Percentiles rank a stretch among this genome's conserved stretches.
phyloP scores from a whole-genome alignment of 768 basidiomycete genomes.

The Gloeopeniophorella convolvens region DNA sequence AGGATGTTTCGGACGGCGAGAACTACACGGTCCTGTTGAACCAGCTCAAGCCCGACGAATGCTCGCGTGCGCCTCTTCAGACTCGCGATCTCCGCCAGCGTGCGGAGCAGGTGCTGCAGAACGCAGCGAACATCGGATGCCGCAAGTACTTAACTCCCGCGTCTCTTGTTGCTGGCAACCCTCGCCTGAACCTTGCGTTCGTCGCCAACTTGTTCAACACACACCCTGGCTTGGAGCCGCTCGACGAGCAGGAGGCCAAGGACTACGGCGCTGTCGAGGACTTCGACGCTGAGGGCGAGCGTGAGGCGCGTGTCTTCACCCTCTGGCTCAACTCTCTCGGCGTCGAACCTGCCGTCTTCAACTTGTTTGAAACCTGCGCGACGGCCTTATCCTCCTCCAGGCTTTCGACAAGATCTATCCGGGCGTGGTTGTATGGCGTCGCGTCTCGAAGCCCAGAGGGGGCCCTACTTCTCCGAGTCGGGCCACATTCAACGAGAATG shows the following conservation, averaged over 20 bases:
- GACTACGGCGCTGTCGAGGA: conserved; percentile 88
- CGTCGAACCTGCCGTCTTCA: conserved; percentile 94
- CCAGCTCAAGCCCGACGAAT: conserved; percentile 91
- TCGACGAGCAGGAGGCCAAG: conserved; percentile 91
- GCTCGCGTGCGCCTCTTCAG: conserved; percentile 86
- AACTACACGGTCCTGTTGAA: conserved; percentile 96
- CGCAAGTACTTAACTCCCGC: conserved; percentile 92
- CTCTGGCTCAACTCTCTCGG: conserved; percentile 97
- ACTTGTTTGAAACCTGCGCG: conserved; percentile 94
- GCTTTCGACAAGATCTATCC: conserved; percentile 96
- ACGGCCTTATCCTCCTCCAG: conserved; percentile 87
- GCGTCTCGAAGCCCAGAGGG: conserved; percentile 89
- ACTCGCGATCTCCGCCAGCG: conserved; percentile 75
- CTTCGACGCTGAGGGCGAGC: conserved; percentile 98
- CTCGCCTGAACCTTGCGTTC: conserved; percentile 95
- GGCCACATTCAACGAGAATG: conserved; percentile 29
- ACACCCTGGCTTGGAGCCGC: conserved; percentile 87
- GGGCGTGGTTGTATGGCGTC: conserved; percentile 88
- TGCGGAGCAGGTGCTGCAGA: conserved; percentile 92
- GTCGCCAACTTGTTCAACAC: conserved; percentile 99
- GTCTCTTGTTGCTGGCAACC: conserved; percentile 89
- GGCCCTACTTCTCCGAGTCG: conserved; percentile 38
- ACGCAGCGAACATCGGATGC: conserved; percentile 90
- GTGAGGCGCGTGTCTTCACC: conserved; percentile 96
- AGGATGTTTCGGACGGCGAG: conserved; percentile 95